A percentile compares a stretch with the other conserved stretches of the same genome.
phyloP scores from a whole-genome alignment of 306 rosid genomes.

The Cucurbita maxima region DNA sequence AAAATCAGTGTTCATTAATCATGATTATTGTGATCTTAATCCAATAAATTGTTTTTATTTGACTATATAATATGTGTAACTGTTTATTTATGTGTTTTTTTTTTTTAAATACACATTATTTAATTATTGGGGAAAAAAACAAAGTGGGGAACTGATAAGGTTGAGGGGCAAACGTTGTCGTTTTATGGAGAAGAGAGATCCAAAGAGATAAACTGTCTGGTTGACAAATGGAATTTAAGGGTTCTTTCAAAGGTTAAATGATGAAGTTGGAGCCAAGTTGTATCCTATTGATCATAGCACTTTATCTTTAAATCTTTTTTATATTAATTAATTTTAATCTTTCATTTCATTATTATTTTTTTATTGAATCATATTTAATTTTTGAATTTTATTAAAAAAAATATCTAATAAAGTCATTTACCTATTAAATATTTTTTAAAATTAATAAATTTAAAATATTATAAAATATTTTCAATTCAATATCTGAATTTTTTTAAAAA shows the following conservation, averaged over 20 bases:
- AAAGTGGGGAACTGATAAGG: background rate
- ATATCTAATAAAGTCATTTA: no score
- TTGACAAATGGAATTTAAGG: background rate
- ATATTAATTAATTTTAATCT: no score
- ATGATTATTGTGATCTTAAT: background rate
- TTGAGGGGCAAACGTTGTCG: background rate
- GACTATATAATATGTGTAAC: background rate
- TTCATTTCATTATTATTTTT: no score
- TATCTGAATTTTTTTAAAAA: no score
- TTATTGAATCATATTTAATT: no score
- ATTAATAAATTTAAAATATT: no score
- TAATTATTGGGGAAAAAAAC: background rate
- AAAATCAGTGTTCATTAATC: background rate
- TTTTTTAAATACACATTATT: background rate
- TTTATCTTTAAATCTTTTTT: no score
- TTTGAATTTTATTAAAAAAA: no score
- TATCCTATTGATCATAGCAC: background rate
- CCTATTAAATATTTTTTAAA: no score
- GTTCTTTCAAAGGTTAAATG: background rate
- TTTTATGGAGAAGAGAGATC: background rate
- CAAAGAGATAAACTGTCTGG: background rate
- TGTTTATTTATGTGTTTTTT: background rate
- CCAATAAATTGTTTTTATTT: background rate
- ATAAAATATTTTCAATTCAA: no score
- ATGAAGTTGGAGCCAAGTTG: background rate